Base-by-base conservation (phyloP, 495 filamentous ascomycete species). In the Penicillium bovifimosum region DNA sequence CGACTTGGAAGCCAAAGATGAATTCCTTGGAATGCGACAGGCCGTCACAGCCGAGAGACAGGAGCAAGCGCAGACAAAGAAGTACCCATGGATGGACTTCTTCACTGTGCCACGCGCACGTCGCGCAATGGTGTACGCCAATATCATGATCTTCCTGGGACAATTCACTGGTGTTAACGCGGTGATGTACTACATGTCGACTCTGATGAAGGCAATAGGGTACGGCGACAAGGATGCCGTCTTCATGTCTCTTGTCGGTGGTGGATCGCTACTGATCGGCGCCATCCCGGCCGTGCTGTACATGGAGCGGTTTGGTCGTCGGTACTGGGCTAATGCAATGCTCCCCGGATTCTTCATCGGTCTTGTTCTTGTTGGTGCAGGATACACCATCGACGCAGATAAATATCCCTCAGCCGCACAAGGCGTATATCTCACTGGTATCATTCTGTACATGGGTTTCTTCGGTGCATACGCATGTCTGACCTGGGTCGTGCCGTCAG, bases 221-320 rank as follows among this genome's bases (percentile, higher is more conserved):
- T 84, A 83, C 61, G 65, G 76, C 50, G 56, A 68, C 24, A 68
- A 73, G 39, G 60, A 74, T 36, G 67, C 76, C 29, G 76, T 79
- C 24, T 82, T 81, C 68, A 84, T 84, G 81, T 81, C 79, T 5
- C 70, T 85, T 1, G 81, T 84, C 13, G 80, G 81, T 3, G 81
- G 82, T 38, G 80, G 77, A n/a, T 63, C 79, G 0, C 64, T 84
- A 1, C 63, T 83, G 6, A 57, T 84, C 24, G 79, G 79, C 24
- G 77, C 80, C 10, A 76, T 83, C 47, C 81, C 80, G 0, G 80
- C 80, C 5, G 79, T 82, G 40, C 55, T 83, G 52, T 76, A 77
- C 55, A 84, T 84, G 79, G 80, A 84, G 52, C 66, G 65, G 2
- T 82, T 78, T 54, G 81, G 80, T 29, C 78, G 80, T 29, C 76